Evolutionary conservation across 2,329 filamentous ascomycete species (phyloP).

Genomic region (Hypomyces rosellus): DNA sequence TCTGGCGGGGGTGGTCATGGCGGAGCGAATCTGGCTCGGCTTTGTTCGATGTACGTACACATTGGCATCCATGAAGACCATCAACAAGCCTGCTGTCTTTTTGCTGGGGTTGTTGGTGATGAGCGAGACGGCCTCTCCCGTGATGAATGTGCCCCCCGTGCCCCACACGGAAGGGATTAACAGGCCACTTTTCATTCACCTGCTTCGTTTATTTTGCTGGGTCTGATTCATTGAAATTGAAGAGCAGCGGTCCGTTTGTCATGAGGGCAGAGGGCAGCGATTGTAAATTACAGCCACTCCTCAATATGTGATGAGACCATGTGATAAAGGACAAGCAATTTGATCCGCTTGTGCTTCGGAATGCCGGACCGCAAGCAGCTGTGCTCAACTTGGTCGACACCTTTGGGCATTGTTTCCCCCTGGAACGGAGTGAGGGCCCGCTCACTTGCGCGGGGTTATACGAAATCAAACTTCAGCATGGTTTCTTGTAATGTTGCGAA

Average conservation of each 20-base stretch:
- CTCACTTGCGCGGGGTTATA: background rate
- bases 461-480: background rate
- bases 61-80: too few relatives aligned
- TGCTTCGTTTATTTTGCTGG: background rate
- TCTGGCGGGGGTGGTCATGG: too few relatives aligned
- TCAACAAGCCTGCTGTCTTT: background rate
- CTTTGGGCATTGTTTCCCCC: too few relatives aligned
- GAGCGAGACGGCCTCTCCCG: constrained; percentile 10
- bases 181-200: background rate
- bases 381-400: background rate
- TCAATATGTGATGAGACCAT: too few relatives aligned
- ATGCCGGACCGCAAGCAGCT: background rate
- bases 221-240: background rate
- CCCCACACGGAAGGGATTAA: constrained; percentile 8
- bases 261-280: too few relatives aligned
- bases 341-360: background rate
- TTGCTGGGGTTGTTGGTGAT: constrained; percentile 1
- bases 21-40: background rate
- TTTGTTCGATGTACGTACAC: background rate
- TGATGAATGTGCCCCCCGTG: background rate
- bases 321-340: background rate
- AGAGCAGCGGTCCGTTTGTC: too few relatives aligned
- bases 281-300: too few relatives aligned
- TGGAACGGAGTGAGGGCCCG: too few relatives aligned
- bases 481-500: too few relatives aligned